A percentile compares a stretch with the other conserved stretches of the same genome.
phyloP scores from a whole-genome alignment of 345 rosid genomes.

The Rhizophora apiculata region DNA sequence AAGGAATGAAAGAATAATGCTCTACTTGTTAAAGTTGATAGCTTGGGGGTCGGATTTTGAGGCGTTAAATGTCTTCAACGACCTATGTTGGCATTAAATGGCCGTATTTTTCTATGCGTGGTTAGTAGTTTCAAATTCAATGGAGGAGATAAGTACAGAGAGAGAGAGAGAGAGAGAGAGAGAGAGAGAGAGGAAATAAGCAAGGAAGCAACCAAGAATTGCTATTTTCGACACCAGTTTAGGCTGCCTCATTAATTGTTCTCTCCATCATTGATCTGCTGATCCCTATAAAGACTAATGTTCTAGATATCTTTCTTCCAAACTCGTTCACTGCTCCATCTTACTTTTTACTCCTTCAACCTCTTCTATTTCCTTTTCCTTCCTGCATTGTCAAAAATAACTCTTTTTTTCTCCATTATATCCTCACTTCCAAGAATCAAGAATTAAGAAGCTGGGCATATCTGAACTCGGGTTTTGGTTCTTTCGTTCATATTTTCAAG shows the following conservation, averaged over 20 bases:
- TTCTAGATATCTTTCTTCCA: background rate
- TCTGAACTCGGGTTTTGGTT: slow-evolving; percentile 1
- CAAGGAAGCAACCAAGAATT: background rate
- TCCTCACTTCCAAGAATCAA: too few relatives aligned
- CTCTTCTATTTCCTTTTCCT: background rate
- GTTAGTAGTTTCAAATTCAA: background rate
- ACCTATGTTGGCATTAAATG: slow-evolving; percentile 10
- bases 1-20: too few relatives aligned
- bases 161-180: too few relatives aligned
- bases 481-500: background rate
- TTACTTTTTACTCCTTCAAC: background rate
- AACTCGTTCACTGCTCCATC: background rate
- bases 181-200: background rate
- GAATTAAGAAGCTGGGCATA: too few relatives aligned
- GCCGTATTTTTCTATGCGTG: slow-evolving; percentile 7
- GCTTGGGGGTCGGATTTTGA: background rate
- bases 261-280: background rate
- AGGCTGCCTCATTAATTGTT: background rate
- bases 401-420: background rate
- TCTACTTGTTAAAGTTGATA: too few relatives aligned
- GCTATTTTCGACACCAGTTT: background rate
- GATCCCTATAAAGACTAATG: background rate
- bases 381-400: background rate
- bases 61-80: slow-evolving; percentile 5
- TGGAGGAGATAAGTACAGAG: background rate